These are phyloP conservation scores for Colletotrichum godetiae DNA, from an alignment of 2,329 filamentous ascomycete species.

Conservation along the genomic window DNA sequence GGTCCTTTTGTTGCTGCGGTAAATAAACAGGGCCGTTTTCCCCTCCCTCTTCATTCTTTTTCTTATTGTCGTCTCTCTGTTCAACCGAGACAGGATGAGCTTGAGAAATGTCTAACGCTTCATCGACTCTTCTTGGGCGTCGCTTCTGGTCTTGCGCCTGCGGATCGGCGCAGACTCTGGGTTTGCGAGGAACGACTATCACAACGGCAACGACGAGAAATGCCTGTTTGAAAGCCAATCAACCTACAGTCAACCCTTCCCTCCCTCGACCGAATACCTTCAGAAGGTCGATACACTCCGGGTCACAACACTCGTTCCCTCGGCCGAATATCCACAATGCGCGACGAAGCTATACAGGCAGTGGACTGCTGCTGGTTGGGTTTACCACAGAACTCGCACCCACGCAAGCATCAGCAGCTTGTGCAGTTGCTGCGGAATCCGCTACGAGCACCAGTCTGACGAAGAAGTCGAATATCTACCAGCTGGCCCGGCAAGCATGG, in stretches of 20 bases:
- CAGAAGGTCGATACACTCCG: slow-evolving; percentile 28
- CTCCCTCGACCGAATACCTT: slow-evolving; percentile 2
- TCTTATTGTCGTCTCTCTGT: slow-evolving; percentile 16
- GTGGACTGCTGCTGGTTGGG: slow-evolving; percentile 64
- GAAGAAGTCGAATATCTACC: slow-evolving; percentile 47
- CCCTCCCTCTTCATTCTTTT: not conserved
- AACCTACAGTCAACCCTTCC: not conserved
- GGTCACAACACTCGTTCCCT: slow-evolving; percentile 20
- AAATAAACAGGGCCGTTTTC: not conserved
- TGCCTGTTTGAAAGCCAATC: slow-evolving; percentile 11
- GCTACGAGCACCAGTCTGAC: slow-evolving; percentile 40
- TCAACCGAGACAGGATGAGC: slow-evolving; percentile 46
- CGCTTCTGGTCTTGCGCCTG: slow-evolving; percentile 44
- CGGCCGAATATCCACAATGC: slow-evolving; percentile 47
- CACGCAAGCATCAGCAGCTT: slow-evolving; percentile 51
- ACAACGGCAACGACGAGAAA: slow-evolving; percentile 6
- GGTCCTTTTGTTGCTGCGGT: not conserved
- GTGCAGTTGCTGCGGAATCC: slow-evolving; percentile 52
- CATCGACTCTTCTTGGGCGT: slow-evolving; percentile 46
- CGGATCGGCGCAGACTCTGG: slow-evolving; percentile 36
- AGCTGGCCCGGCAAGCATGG: slow-evolving; percentile 52
- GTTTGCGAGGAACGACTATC: slow-evolving; percentile 26
- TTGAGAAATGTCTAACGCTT: slow-evolving; percentile 53
- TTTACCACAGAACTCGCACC: slow-evolving; percentile 51
- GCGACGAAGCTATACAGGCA: slow-evolving; percentile 64